These are phyloP conservation scores for Diplosphaera chodatii DNA, from an alignment of 139 green algal genomes.

Conservation along the genomic window DNA sequence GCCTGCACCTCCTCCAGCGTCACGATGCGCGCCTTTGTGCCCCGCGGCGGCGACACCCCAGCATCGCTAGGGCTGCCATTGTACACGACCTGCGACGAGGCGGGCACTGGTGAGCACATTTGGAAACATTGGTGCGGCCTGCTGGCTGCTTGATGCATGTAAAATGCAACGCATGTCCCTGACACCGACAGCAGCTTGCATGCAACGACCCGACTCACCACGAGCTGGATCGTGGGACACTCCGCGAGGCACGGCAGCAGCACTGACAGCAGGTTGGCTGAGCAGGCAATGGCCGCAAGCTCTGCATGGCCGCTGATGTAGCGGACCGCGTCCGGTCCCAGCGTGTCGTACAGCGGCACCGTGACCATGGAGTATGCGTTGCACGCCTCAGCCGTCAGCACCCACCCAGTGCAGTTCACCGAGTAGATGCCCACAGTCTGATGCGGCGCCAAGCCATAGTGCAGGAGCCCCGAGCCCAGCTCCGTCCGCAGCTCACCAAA, in stretches of 20 bases:
- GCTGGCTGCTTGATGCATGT: no score
- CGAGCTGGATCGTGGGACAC: slow-evolving; percentile 67
- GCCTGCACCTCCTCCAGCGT: slow-evolving; percentile 55
- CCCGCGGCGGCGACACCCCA: slow-evolving; percentile 25
- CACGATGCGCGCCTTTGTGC: slow-evolving; percentile 33
- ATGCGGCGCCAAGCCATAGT: slow-evolving; percentile 69
- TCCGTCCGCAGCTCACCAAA: slow-evolving; percentile 64
- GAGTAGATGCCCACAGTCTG: slow-evolving; percentile 81
- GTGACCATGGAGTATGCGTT: slow-evolving; percentile 81
- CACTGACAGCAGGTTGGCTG: slow-evolving; percentile 54
- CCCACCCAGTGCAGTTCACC: slow-evolving; percentile 83
- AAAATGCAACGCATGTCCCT: no score
- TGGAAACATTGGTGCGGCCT: no score
- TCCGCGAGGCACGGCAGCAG: slow-evolving; percentile 63
- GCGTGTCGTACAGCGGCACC: slow-evolving; percentile 96
- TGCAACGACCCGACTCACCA: slow-evolving; percentile 51
- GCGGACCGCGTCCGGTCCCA: slow-evolving; percentile 87
- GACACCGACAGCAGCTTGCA: no score
- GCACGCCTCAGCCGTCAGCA: slow-evolving; percentile 77
- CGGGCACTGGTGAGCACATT: not conserved
- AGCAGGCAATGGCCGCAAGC: slow-evolving; percentile 69
- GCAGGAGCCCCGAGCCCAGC: slow-evolving; percentile 80
- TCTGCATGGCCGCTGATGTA: slow-evolving; percentile 96
- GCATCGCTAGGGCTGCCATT: slow-evolving; percentile 15
- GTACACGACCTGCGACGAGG: slow-evolving; percentile 36